These are phyloP conservation scores for Colletotrichum noveboracense DNA, from an alignment of 2,329 filamentous ascomycete genomes.

Conservation along the genomic window DNA sequence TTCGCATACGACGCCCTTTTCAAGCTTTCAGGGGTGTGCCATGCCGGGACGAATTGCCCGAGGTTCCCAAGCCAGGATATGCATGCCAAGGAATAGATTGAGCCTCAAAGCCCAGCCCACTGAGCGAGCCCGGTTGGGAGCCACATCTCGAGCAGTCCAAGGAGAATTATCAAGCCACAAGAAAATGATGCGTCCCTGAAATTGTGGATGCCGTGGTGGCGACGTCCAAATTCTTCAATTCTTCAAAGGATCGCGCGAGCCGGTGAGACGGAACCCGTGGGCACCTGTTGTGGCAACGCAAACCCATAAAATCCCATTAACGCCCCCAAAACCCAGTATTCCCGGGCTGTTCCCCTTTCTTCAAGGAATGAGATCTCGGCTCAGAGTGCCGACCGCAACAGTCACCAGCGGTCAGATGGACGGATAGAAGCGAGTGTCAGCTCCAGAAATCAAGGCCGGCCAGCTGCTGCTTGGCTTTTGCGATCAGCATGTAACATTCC, in stretches of 20 bases:
- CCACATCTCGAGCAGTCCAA: background rate
- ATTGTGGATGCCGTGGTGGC: background rate
- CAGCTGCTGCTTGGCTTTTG: background rate
- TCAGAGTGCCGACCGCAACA: background rate
- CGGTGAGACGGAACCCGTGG: background rate
- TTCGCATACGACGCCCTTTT: background rate
- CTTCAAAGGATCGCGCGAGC: background rate
- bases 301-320: background rate
- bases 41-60: background rate
- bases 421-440: background rate
- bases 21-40: background rate
- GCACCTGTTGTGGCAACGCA: background rate
- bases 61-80: background rate
- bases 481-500: background rate
- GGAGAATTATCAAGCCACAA: background rate
- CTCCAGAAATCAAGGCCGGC: background rate
- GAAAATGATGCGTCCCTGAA: background rate
- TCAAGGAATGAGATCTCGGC: background rate
- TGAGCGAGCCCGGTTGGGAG: background rate
- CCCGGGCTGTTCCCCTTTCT: background rate
- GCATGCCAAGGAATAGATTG: constrained; percentile 10
- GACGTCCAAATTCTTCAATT: background rate
- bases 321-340: background rate
- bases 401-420: background rate
- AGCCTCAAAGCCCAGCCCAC: constrained; percentile 9